Base-by-base conservation (phyloP, 768 basidiomycete species). In the Leucocoprinus leucothites region DNA sequence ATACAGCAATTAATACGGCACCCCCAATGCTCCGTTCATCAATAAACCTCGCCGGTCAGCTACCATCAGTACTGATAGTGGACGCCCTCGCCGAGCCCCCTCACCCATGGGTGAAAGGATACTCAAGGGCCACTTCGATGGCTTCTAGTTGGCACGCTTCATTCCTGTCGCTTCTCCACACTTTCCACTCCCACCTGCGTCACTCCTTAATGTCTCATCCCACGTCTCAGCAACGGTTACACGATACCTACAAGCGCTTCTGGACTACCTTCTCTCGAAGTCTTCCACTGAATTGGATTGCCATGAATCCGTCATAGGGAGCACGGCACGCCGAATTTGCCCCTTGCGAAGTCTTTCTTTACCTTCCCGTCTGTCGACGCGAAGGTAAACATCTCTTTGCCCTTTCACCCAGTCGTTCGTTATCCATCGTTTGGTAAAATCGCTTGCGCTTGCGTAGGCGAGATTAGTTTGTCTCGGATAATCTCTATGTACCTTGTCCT, bases 41-140 rank as follows among this genome's bases (percentile, higher is more conserved):
- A 70, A 69, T 50, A 70, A 68, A 61, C 74, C 74, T 13, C 78
- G 76, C 54, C 84, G 87, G 18, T 79, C 86, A n/a, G 81, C 85
- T 3, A 87, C 86, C 18, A 65, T 86, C 51, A 78, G 77, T 41
- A 65, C 68, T 46, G 72, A 76, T 13, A 58, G 58, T 19, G 57
- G 68, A n/a, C 78, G 78, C 48, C 78, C 78, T 9, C 84, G 81
- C 53, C 75, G 84, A 58, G 89, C 87, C 2, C 91, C 90, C 18
- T 91, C 89, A 36, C 91, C 91, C 5, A 93, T 92, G 91, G 92
- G 91, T 59, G 91, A 94, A 71, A 79, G 91, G 56, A 92, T 94
- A 57, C 79, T 94, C 61, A 94, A 90, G 75, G 91, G 91, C 8
- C 91, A 94, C 63, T 94, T 93, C 62, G 91, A 94, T 65, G 87